Evolutionary conservation across 2,329 filamentous ascomycete genomes (phyloP), one percentile per base, ranked within the genome.

Genomic region (Fusarium nygamai): DNA sequence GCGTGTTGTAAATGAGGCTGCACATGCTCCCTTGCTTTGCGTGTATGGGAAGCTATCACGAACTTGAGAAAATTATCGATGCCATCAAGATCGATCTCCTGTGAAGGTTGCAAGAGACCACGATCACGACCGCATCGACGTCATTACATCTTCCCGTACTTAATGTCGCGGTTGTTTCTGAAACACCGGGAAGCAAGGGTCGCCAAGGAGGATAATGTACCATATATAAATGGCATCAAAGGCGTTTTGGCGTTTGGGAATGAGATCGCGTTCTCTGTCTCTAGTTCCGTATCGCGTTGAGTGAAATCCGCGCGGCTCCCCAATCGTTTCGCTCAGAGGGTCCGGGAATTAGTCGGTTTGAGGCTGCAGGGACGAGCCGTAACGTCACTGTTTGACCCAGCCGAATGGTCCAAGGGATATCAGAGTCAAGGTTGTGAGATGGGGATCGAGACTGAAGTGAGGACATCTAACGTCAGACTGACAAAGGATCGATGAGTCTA

Each of bases 1-100:
- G 96, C 39, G 89, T 94, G 58, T 82, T 98, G 54, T 76, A 66
- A 71, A 56, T 43, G 39, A 71, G 56, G 66, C 44, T 60, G 34
- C 61, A 61, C 27, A 27, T 36, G 38, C 51, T 68, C 48, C 62
- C 64, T 72, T 74, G 67, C 60, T 64, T 74, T 66, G 27, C n/a
- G 24, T 62, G 38, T 62, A 43, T 62, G 68, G 47, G 17, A 57
- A 69, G 24, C 33, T 50, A 72, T 63, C 64, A 47, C 31, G 64
- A 64, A 71, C 47, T 44, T 27, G 38, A 43, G 31, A 27, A 17
- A 54, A 56, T 43, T 39, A 29, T 27, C 41, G 60, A 71, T 66
- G 41, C 41, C 19, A 70, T 61, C 34, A 54, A 51, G 33, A 61
- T 63, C 36, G n/a, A 50, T 60, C 46, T 50, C 44, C 47, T 27